phyloP scores from a whole-genome alignment of 1,139 yeast species.

The Pichia sp. region DNA sequence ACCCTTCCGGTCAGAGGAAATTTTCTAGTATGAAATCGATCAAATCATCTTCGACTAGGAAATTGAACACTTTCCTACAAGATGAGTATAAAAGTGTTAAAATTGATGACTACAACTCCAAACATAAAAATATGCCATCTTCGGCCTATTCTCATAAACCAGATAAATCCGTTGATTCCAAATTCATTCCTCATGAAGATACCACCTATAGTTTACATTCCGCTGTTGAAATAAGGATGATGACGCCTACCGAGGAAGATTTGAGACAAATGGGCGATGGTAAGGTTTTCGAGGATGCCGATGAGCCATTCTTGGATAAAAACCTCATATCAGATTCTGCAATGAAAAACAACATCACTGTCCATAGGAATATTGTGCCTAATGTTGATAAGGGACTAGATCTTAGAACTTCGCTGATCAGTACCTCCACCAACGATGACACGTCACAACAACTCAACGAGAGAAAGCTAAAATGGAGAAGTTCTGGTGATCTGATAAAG shows the following conservation, averaged over 20 bases:
- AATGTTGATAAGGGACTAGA: slow-evolving; percentile 21
- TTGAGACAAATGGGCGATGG: slow-evolving; percentile 14
- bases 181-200: slow-evolving; percentile 21
- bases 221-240: slow-evolving; percentile 29
- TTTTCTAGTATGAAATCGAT: slow-evolving; percentile 17
- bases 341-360: slow-evolving; percentile 18
- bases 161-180: slow-evolving; percentile 24
- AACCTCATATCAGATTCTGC: slow-evolving; percentile 11
- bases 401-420: slow-evolving; percentile 27
- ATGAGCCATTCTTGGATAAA: slow-evolving; percentile 16
- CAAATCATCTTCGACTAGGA: slow-evolving; percentile 29
- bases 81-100: slow-evolving; percentile 12
- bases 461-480: slow-evolving; percentile 18
- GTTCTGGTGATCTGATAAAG: neutral
- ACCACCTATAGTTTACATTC: slow-evolving; percentile 30
- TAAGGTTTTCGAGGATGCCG: slow-evolving; percentile 29
- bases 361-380: slow-evolving; percentile 29
- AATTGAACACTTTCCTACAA: slow-evolving; percentile 26
- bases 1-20: neutral
- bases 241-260: slow-evolving; percentile 24
- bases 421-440: slow-evolving; percentile 26
- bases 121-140: slow-evolving; percentile 10
- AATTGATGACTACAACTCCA: slow-evolving; percentile 17
- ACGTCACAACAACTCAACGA: slow-evolving; percentile 18
- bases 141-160: slow-evolving; percentile 17